Evolutionary conservation across 257 asterid genomes (phyloP), one percentile per base, ranked within the genome.

Genomic region (Misopates orontium): DNA sequence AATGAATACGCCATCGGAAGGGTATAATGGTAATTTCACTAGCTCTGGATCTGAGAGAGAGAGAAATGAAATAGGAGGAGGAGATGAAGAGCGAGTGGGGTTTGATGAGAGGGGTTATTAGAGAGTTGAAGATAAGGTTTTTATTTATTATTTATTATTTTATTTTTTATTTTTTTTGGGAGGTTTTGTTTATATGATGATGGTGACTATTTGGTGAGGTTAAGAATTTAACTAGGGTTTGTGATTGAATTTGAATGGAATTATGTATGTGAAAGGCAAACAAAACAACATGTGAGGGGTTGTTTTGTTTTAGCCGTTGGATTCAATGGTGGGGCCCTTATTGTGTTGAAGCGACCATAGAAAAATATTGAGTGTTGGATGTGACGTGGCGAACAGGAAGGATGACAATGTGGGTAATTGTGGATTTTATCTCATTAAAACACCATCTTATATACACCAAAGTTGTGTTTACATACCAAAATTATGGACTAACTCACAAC

Each of bases 1-100:
- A 91, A 91, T 50, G 89, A 64, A 76, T 79, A 78, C 66, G 91
- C 93, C 97, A 91, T 91, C 53, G 69, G 71, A 77, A 78, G 72
- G 84, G 65, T 44, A 75, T 16, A 70, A 73, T 54, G 68, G 82
- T 66, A 66, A 12, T 63, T 68, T 64, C 9, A 11, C n/a, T n/a
- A 71, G 87, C 78, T 74, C 76, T 64, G 84, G 82, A 75, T 72
- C 78, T 75, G 71, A 70, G 71, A 24, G 53, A 9, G n/a, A 41
- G 17, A 24, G 25, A 44, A 1, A 52, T 32, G 56, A 53, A n/a
- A 32, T 9, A 67, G 70, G 58, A 28, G 75, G 11, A 68, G 44
- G 66, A 18, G 74, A 22, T 48, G 20, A 55, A 24, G 60, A 49
- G 64, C 32, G 68, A 60, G 40, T 79, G 77, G 59, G 82, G 66